Evolutionary conservation across 805 yeast species (phyloP), one percentile per base, ranked within the genome.

Genomic region (Candida wancherniae): DNA sequence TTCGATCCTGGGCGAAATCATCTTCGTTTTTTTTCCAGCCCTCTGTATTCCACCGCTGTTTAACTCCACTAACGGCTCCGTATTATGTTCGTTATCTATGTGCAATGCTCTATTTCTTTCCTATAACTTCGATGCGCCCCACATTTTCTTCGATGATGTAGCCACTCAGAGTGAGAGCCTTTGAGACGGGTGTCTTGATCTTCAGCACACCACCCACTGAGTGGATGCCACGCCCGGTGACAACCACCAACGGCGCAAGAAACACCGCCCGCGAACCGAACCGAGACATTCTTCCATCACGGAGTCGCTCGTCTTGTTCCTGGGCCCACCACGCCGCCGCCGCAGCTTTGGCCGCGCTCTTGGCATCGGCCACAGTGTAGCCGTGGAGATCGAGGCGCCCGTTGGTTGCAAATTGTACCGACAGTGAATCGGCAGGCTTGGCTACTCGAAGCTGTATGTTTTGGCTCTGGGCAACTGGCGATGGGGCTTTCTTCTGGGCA

Each of bases 181-280:
- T 58, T 26, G 57, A 53, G 3, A 80, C 72, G 2, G 66, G 47
- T 1, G 39, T 51, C 36, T 65, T 64, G 11, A 82, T 63, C 36
- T 59, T 68, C 1, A 82, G 63, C 2, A 58, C 48, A 0, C 86
- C 84, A 4, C 71, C 74, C 1, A 50, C 61, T 26, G 84, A 77
- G 51, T 83, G 92, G 5, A 77, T 45, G 0, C 92, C 92, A 40
- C 84, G 55, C 0, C 92, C 90, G 0, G 90, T 80, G 9, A 81
- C 55, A 0, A 82, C 55, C 1, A 37, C 49, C 6, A 80, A 45
- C 0, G 73, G 71, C 1, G 53, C 59, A 1, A 72, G 63, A 48
- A 62, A 60, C 8, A 45, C 34, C 0, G 68, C 77, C 17, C 51
- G 53, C 0, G 57, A 36, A 2, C 68, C 61, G 31, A 49, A 54